A percentile compares a stretch with the other conserved stretches of the same genome.
These are phyloP conservation scores for Alopecurus myosuroides DNA, from an alignment of 176 grass and related monocot genomes.

Conservation along the genomic window DNA sequence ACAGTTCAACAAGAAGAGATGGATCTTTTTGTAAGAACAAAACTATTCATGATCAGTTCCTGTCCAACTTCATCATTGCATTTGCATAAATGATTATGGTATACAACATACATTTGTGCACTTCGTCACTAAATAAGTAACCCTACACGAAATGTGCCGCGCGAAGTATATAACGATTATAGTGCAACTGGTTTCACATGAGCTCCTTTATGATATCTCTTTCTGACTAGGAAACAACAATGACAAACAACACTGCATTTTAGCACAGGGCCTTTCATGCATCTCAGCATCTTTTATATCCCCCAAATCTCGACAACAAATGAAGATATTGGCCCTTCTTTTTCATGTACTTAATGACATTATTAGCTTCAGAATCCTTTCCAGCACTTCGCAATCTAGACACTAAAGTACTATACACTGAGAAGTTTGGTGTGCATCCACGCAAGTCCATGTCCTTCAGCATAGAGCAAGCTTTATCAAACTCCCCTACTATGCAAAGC, in stretches of 20 bases:
- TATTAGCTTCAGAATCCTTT: conserved; percentile 73
- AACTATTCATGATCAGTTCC: background rate
- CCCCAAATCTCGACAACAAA: conserved; percentile 73
- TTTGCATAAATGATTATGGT: background rate
- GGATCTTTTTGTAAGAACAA: background rate
- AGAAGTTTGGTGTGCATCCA: conserved; percentile 88
- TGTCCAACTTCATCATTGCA: background rate
- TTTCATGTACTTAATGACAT: conserved; percentile 83
- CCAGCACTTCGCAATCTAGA: conserved; percentile 58
- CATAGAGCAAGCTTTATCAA: conserved; percentile 85
- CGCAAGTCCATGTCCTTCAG: conserved; percentile 76
- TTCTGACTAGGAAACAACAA: conserved; percentile 22
- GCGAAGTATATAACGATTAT: conserved; percentile 13
- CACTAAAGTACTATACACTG: conserved; percentile 76
- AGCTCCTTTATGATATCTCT: conserved; percentile 17
- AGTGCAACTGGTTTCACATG: conserved; percentile 2
- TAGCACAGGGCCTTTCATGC: conserved; percentile 22
- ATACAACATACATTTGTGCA: conserved; percentile 29
- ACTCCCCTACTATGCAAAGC: conserved; percentile 63
- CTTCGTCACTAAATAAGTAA: conserved; percentile 25
- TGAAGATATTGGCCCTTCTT: conserved; percentile 95
- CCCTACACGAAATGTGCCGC: conserved; percentile 1
- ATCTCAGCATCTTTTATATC: conserved; percentile 72
- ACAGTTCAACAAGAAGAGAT: background rate
- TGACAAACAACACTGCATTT: conserved; percentile 19